Evolutionary conservation across 2,329 filamentous ascomycete species (phyloP), one percentile per base, ranked within the genome.

Genomic region (Alternaria gansuensis): DNA sequence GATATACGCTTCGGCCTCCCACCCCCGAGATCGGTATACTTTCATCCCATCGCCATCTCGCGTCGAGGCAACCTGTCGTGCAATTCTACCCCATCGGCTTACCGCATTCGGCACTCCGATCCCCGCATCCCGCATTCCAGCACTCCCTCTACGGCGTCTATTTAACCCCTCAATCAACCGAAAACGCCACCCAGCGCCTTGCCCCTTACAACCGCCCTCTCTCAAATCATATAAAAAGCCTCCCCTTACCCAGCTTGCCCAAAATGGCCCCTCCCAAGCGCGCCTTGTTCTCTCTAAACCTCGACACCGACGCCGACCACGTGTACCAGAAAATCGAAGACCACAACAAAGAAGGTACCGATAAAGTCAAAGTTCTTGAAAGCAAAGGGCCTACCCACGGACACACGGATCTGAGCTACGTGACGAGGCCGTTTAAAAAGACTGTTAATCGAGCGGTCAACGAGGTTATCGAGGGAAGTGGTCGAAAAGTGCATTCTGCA

Each of bases 221-320:
- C 24, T 14, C 26, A 13, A 48, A 29, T 24, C 41, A 3, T 31
- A 44, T 63, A 54, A 66, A 68, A 55, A 58, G 3, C 44, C 51
- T 34, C 46, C 49, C 41, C 40, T 41, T 24, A 40, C 39, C 40
- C 24, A 8, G 63, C 40, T 29, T 34, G 17, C 33, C 51, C 23
- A 51, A 52, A 58, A 71, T 69, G 68, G 53, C 62, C 46, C 58
- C 68, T 29, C 68, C 70, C 9, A 75, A 75, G 51, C 72, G 74
- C 58, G 69, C 72, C 4, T 54, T 79, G 53, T 73, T 79, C 62
- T 75, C 74, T 0, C 74, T 79, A 11, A 78, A 77, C 51, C 66
- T 80, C 59, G 72, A 77, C 55, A 78, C 77, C 21, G 71, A 80
- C 65, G 68, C 75, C 24, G 73, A 79, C 31, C 73, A 78, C 62